Conservation (phyloP, 495 filamentous ascomycete species). For the Penicillium canescens region DNA sequence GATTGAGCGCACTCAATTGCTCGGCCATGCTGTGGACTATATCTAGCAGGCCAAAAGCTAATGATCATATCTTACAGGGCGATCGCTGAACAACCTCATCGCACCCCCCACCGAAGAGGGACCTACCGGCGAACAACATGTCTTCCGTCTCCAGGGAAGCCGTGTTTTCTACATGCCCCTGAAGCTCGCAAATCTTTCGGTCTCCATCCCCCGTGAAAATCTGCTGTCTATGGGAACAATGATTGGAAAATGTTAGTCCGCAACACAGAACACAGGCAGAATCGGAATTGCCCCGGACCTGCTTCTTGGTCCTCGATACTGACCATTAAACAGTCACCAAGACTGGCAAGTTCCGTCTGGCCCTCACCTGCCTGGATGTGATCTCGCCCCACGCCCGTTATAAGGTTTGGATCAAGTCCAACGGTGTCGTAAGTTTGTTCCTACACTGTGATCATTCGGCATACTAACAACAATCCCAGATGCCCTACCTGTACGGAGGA, state of each 20-base stretch:
- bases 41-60: no score
- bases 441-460: no score
- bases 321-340: constrained; percentile 63
- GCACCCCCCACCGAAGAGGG: constrained; percentile 67
- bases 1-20: no score
- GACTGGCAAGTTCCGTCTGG: constrained; percentile 70
- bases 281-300: neutral
- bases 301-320: neutral
- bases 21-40: no score
- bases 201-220: constrained; percentile 72
- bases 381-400: constrained; percentile 86
- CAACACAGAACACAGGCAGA: constrained; percentile 48
- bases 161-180: constrained; percentile 89
- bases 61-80: constrained; percentile 5
- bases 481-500: constrained; percentile 87
- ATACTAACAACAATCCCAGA: constrained; percentile 26
- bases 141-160: constrained; percentile 77
- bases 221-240: constrained; percentile 86
- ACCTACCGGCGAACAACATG: constrained; percentile 62
- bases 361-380: constrained; percentile 62
- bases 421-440: constrained; percentile 60
- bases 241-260: constrained; percentile 44
- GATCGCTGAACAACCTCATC: constrained; percentile 77
- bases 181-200: constrained; percentile 87
- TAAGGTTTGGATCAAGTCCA: constrained; percentile 92